Evolutionary conservation across 1,284 basidiomycete species (phyloP), one percentile per base, ranked within the genome.

Genomic region (Anthracocystis setariae): DNA sequence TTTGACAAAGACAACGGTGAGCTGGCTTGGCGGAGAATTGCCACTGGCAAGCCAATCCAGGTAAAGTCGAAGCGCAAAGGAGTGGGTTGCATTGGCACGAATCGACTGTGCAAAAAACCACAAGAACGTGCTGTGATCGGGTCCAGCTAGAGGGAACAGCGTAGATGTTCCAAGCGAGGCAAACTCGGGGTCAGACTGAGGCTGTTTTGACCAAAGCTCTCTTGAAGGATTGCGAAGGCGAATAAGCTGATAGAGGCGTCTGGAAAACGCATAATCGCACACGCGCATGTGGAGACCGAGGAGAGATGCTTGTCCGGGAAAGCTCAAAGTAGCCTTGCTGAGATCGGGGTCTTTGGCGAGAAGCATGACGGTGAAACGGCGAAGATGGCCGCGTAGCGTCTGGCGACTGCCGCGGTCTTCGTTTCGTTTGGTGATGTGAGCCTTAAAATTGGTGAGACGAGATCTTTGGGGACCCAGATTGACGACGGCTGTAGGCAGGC

Each of bases 31-130:
- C 1, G 67, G 50, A 17, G 21, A 23, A 29, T 73, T 68, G 38
- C 70, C 70, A 47, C 70, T 64, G 1, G 60, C 60, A 5, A 64
- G 24, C 70, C 70, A 73, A 49, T 73, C 70, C n/a, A 68, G 45
- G 23, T 64, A 68, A 21, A 73, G 70, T 21, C 62, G 64, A 9
- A 67, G 29, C 3, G 65, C 56, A 46, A 73, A 73, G 46, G 46
- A 20, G 3, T 45, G 32, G 7, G 38, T 43, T 7, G 51, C 32
- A 3, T 35, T 21, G 3, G 55, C 46, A 10, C 49, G 29, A 21
- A 61, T 40, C 32, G 59, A 63, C 33, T 65, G 50, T 2, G 40
- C 39, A 37, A 73, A 73, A 29, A 73, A 46, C 70, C 70, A 73
- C 38, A 46, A 46, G 44, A 73, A 73, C 3, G 48, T 43, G 21